phyloP scores from a whole-genome alignment of 345 rosid genomes.

The Syzygium jambos region DNA sequence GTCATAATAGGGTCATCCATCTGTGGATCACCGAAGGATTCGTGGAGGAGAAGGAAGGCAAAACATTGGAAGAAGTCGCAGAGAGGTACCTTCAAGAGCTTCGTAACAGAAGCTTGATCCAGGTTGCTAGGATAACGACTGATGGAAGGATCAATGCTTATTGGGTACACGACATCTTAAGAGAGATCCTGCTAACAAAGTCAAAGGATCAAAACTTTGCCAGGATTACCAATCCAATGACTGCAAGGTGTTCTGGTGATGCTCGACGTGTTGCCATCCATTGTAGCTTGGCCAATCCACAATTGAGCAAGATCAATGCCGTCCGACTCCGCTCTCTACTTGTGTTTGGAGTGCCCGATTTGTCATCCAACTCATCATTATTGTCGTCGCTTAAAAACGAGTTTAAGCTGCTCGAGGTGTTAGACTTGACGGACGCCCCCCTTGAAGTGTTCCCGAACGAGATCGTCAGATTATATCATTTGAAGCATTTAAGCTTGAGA shows the following conservation, averaged over 20 bases:
- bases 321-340: neutral
- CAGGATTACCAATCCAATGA: neutral
- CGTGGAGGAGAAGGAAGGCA: neutral
- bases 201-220: conserved; percentile 1
- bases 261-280: neutral
- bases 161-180: neutral
- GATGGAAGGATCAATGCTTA: neutral
- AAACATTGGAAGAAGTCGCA: conserved; percentile 2
- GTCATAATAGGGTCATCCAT: neutral
- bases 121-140: neutral
- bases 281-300: neutral
- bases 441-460: neutral
- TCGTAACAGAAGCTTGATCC: conserved; percentile 1
- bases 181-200: neutral
- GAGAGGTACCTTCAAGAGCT: neutral
- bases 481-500: conserved; percentile 1
- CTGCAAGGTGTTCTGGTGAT: neutral
- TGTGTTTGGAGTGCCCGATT: neutral
- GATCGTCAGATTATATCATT: neutral
- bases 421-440: neutral
- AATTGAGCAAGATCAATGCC: neutral
- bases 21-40: conserved; percentile 10
- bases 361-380: neutral
- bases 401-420: neutral
- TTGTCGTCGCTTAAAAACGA: neutral